Percentiles rank a stretch among this genome's conserved stretches.
Evolutionary conservation across 768 basidiomycete species (phyloP).

Genomic region (Termitomyces sp.): DNA sequence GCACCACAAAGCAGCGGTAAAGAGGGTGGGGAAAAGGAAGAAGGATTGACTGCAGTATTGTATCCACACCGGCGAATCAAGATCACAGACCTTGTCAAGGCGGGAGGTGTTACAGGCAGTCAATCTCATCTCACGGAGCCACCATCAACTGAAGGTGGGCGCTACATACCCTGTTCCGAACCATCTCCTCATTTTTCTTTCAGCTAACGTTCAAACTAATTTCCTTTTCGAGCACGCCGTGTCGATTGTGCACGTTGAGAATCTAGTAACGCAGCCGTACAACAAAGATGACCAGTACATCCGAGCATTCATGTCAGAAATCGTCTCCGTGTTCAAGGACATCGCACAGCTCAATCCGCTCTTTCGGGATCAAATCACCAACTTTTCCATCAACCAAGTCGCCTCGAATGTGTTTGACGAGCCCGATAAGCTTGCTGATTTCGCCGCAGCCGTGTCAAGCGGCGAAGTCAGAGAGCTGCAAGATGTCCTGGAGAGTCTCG

Average conservation of each 20-base stretch:
- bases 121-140: slow-evolving; percentile 42
- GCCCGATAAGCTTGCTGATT: slow-evolving; percentile 95
- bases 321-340: slow-evolving; percentile 97
- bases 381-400: slow-evolving; percentile 90
- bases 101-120: slow-evolving; percentile 38
- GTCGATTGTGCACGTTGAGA: slow-evolving; percentile 86
- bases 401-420: slow-evolving; percentile 95
- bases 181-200: slow-evolving; percentile 2
- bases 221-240: slow-evolving; percentile 79
- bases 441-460: slow-evolving; percentile 91
- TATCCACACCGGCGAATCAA: slow-evolving; percentile 90
- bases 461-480: slow-evolving; percentile 93
- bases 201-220: slow-evolving; percentile 71
- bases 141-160: slow-evolving; percentile 28
- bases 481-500: slow-evolving; percentile 83
- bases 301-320: slow-evolving; percentile 93
- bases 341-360: slow-evolving; percentile 95
- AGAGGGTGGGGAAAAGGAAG: slow-evolving; percentile 65
- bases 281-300: slow-evolving; percentile 93
- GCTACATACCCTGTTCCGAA: not conserved
- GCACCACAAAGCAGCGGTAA: slow-evolving; percentile 40
- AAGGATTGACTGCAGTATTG: slow-evolving; percentile 89
- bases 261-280: slow-evolving; percentile 75
- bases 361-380: slow-evolving; percentile 97
- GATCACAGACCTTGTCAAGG: slow-evolving; percentile 82